phyloP scores from a whole-genome alignment of 2,329 filamentous ascomycete genomes.

The Apiospora rasikravindrae region DNA sequence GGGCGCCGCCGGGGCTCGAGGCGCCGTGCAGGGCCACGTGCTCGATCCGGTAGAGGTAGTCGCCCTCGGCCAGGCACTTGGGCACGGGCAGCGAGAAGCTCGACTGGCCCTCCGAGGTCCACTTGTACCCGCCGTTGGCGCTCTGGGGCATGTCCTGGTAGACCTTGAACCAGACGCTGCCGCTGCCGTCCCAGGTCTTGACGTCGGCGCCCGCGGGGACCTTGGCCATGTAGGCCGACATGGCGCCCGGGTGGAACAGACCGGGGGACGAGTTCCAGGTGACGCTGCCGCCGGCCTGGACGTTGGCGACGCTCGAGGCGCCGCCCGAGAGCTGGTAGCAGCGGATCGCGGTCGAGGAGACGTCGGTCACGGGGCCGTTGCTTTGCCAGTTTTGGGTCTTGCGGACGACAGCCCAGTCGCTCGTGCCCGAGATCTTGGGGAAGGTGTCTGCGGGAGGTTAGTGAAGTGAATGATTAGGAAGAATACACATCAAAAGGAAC shows the following conservation, averaged over 20 bases:
- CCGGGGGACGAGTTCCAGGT: conserved; percentile 46
- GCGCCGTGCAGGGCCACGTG: conserved; percentile 44
- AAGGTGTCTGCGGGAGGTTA: conserved; percentile 34
- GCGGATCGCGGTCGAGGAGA: conserved; percentile 52
- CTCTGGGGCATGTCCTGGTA: conserved; percentile 45
- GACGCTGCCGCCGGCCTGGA: conserved; percentile 46
- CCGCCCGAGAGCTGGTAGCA: conserved; percentile 53
- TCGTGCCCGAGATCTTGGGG: conserved; percentile 36
- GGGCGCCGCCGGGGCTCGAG: conserved; percentile 38
- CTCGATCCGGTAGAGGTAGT: conserved; percentile 46
- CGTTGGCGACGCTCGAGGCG: conserved; percentile 40
- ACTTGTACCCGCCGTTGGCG: conserved; percentile 41
- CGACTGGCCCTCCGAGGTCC: conserved; percentile 42
- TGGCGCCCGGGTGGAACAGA: conserved; percentile 47
- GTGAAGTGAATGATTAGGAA: background rate
- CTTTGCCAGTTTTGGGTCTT: conserved; percentile 51
- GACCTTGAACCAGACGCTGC: conserved; percentile 49
- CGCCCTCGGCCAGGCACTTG: conserved; percentile 40
- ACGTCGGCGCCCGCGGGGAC: conserved; percentile 43
- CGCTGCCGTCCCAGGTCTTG: conserved; percentile 44
- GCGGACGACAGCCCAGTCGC: conserved; percentile 42
- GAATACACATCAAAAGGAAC: too few species aligned
- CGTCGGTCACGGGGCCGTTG: conserved; percentile 52
- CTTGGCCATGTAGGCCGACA: conserved; percentile 48
- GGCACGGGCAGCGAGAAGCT: conserved; percentile 40